Percentiles rank a stretch among this genome's conserved stretches.
Conservation (phyloP, 768 basidiomycete genomes). For the Trametes cinnabarina region DNA sequence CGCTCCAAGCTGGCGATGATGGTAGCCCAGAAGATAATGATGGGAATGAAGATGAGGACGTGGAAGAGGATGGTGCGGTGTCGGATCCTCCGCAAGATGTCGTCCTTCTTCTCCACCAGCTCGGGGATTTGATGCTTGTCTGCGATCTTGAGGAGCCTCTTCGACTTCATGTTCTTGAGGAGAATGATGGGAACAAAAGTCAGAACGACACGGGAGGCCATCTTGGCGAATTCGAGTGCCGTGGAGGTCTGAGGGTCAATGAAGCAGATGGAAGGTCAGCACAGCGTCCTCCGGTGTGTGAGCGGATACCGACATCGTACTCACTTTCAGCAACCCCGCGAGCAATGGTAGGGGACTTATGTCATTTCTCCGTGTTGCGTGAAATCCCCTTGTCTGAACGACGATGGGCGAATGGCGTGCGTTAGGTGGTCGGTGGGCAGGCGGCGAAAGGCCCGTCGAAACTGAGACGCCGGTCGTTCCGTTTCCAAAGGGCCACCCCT, state of each 20-base stretch:
- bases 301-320: constrained; percentile 2
- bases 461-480: neutral
- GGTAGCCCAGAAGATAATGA: constrained; percentile 61
- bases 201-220: constrained; percentile 66
- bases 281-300: neutral
- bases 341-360: constrained; percentile 49
- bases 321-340: constrained; percentile 66
- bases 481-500: too few relatives aligned
- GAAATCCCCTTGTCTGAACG: constrained; percentile 33
- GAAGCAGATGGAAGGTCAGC: constrained; percentile 11
- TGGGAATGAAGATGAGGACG: constrained; percentile 58
- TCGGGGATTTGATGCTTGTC: constrained; percentile 46
- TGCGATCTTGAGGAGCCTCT: constrained; percentile 48
- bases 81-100: constrained; percentile 47
- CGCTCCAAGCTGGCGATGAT: constrained; percentile 71
- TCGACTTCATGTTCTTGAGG: constrained; percentile 53
- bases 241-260: constrained; percentile 57
- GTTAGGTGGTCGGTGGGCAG: neutral
- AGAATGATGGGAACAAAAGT: constrained; percentile 73
- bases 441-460: neutral
- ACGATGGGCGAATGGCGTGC: neutral
- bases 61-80: constrained; percentile 50
- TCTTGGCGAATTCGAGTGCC: constrained; percentile 69
- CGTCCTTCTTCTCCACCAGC: constrained; percentile 52
- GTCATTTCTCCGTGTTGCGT: constrained; percentile 38